These are phyloP conservation scores for Rhododendron ferrugineum DNA, from an alignment of 148 eudicot genomes.

Conservation along the genomic window DNA sequence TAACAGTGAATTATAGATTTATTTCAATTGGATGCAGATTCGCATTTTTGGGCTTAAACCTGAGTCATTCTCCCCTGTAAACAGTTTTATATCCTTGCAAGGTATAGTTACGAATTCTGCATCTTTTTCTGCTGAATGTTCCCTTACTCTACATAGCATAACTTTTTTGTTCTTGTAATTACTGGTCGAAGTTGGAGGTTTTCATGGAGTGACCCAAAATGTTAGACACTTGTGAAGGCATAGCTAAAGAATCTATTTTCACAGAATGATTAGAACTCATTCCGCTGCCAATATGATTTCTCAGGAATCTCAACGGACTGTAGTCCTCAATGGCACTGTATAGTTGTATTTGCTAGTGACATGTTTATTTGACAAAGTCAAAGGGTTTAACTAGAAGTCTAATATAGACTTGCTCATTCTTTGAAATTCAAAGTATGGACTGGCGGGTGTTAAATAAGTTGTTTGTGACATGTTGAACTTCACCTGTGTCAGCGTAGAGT, in stretches of 20 bases:
- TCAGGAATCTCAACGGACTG: not conserved
- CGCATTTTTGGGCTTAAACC: slow-evolving; percentile 65
- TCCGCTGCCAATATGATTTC: not conserved
- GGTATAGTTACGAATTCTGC: slow-evolving; percentile 30
- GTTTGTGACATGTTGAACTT: not conserved
- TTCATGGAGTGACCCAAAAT: not conserved
- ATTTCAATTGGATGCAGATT: slow-evolving; percentile 39
- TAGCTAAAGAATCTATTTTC: not conserved
- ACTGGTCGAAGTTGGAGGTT: not conserved
- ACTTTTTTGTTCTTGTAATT: not conserved
- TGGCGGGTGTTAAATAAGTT: not conserved
- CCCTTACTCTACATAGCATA: not conserved
- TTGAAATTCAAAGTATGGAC: not conserved
- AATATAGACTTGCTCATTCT: not conserved
- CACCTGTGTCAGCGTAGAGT: not conserved
- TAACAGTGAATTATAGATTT: not conserved
- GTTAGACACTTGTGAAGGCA: not conserved
- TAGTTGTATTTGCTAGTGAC: not conserved
- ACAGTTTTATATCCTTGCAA: slow-evolving; percentile 50
- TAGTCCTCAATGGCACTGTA: not conserved
- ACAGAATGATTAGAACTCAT: not conserved
- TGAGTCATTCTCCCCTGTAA: slow-evolving; percentile 53
- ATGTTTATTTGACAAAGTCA: not conserved
- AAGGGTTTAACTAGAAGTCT: not conserved
- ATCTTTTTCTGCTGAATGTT: not conserved